Evolutionary conservation across 495 filamentous ascomycete species (phyloP).

Genomic region (Podospora tetraspora): DNA sequence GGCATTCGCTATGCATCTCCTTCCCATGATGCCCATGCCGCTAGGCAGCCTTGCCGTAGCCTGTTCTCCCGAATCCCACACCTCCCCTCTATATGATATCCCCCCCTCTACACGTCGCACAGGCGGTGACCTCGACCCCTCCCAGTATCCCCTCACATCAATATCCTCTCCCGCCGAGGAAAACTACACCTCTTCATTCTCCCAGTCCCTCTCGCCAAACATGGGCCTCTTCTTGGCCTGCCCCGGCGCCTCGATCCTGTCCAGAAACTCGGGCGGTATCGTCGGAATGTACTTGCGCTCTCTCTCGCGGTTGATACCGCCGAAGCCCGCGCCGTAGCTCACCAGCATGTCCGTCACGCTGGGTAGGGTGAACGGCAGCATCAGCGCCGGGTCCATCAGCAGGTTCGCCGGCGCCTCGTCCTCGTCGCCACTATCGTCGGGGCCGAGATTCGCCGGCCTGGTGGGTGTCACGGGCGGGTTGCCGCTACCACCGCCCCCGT

Average conservation of each 20-base stretch:
- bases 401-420: constrained; percentile 61
- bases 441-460: constrained; percentile 19
- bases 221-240: constrained; percentile 30
- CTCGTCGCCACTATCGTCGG: constrained; percentile 46
- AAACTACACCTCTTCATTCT: constrained; percentile 42
- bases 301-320: constrained; percentile 83
- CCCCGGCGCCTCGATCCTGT: constrained; percentile 71
- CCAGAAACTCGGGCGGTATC: constrained; percentile 87
- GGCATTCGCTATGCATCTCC: not conserved
- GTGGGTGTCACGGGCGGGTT: constrained; percentile 7
- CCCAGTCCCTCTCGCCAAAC: constrained; percentile 47
- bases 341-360: constrained; percentile 97
- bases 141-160: not conserved
- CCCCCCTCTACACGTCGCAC: not conserved
- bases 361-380: constrained; percentile 89
- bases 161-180: not conserved
- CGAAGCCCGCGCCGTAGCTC: constrained; percentile 89
- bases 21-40: not conserved
- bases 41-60: not conserved
- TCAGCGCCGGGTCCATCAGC: constrained; percentile 81
- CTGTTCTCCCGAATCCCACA: not conserved
- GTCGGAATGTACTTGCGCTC: constrained; percentile 96
- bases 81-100: not conserved
- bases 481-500: constrained; percentile 15
- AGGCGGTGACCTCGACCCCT: not conserved